A percentile compares a stretch with the other conserved stretches of the same genome.
Evolutionary conservation across 108 stramenopile genomes (phyloP).

Genomic region (Stephanodiscus triporus): DNA sequence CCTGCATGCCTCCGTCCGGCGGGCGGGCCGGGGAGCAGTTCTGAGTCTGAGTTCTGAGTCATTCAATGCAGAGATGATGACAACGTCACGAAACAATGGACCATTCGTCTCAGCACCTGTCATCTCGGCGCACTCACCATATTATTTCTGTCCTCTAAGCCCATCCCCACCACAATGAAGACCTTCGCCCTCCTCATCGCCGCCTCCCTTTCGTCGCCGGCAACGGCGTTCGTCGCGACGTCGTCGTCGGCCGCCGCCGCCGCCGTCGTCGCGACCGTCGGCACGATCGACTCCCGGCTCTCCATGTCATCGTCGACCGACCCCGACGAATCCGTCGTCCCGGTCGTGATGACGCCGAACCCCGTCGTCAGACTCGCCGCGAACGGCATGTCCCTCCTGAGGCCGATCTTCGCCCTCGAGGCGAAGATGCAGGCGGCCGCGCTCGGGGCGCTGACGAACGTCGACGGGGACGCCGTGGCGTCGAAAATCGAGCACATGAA

Average conservation of each 20-base stretch:
- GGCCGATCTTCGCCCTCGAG: constrained; percentile 64
- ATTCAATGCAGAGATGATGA: neutral
- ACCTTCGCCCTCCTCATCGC: no score
- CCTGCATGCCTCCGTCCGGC: no score
- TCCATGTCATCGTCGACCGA: neutral
- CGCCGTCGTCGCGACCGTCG: no score
- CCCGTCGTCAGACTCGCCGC: constrained; percentile 66
- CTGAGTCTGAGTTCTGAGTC: neutral
- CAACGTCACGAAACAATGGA: neutral
- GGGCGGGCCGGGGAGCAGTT: neutral
- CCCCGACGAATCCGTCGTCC: neutral
- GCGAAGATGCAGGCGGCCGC: constrained; percentile 63
- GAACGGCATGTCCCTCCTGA: constrained; percentile 69
- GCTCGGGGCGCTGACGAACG: constrained; percentile 47
- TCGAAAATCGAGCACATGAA: constrained; percentile 36
- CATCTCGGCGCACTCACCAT: no score
- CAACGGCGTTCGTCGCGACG: no score
- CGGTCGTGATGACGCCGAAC: constrained; percentile 32
- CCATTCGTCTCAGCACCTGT: no score
- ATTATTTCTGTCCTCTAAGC: no score
- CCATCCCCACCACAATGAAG: no score
- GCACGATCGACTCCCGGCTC: neutral
- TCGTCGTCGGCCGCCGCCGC: no score
- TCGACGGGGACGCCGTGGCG: constrained; percentile 54
- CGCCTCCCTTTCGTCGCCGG: no score